These are phyloP conservation scores for Ceratopteris richardii DNA, from an alignment of 75 land plant genomes.

Conservation along the genomic window DNA sequence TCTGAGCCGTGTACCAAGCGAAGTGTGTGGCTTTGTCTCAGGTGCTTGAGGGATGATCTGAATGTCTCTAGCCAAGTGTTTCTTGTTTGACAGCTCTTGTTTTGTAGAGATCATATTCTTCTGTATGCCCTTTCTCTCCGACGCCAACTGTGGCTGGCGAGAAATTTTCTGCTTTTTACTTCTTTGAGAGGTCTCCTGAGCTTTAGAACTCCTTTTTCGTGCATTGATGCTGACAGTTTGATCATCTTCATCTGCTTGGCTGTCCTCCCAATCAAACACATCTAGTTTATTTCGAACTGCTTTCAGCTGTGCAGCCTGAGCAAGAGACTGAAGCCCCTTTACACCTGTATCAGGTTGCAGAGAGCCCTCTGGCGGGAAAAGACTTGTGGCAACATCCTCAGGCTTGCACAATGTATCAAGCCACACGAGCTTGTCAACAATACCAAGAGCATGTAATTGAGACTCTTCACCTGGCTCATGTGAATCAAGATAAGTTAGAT, in stretches of 20 bases:
- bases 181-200: too few relatives aligned
- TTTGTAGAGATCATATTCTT: too few relatives aligned
- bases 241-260: constrained; percentile 28
- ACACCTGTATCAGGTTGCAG: constrained; percentile 3
- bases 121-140: too few relatives aligned
- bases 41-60: too few relatives aligned
- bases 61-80: too few relatives aligned
- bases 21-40: too few relatives aligned
- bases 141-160: too few relatives aligned
- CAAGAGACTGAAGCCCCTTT: constrained; percentile 30
- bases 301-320: constrained; percentile 20
- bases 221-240: too few relatives aligned
- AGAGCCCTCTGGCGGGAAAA: constrained; percentile 3
- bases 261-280: constrained; percentile 51
- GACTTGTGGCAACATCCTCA: constrained; percentile 18
- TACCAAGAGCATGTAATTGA: constrained; percentile 45
- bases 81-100: too few relatives aligned
- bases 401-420: constrained; percentile 21
- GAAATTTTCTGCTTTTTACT: too few relatives aligned
- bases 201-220: too few relatives aligned
- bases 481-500: constrained; percentile 54
- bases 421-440: constrained; percentile 53
- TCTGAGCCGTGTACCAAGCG: too few relatives aligned
- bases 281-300: constrained; percentile 8
- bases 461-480: constrained; percentile 69